Base-by-base conservation (phyloP, 2,329 filamentous ascomycete species). In the Alternaria infectoria region DNA sequence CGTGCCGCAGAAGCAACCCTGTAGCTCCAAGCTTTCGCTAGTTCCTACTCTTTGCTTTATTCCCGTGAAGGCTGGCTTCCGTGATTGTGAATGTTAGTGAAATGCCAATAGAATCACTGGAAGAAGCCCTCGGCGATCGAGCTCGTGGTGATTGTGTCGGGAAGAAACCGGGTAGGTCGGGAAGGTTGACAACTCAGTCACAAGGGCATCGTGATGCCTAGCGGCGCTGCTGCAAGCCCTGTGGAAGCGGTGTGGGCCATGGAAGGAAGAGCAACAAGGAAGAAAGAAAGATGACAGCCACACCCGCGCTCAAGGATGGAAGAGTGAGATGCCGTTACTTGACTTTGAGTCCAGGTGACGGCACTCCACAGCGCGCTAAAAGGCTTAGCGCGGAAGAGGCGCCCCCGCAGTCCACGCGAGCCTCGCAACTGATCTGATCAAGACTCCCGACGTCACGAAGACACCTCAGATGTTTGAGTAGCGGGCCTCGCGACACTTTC, bases 341-440 rank as follows among this genome's bases (percentile, higher is more conserved):
- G 15, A 46, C 59, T 60, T 57, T 62, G 26, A 59, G 40, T 26
- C 54, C 64, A 56, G 62, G 66, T 65, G 64, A 66, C 51, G 36
- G 64, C 50, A 52, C 55, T 23, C 32, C 43, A 43, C 51, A 63
- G 55, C n/a, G n/a, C 28, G 51, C 61, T 61, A 68, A 59, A 59
- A 63, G 36, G 64, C 55, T 66, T 66, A 57, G 66, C 61, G 46
- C 50, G 44, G 56, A 47, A 57, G 49, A 44, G 32, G 50, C 57
- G 36, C 40, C 21, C 44, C 51, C 57, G 26, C 57, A 54, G 50
- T 63, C 21, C 61, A 68, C 64, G 65, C 64, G 66, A 67, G 47
- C 62, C 59, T 56, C 45, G 54, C 66, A 50, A 61, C 59, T 69
- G 67, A 69, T 67, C 51, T 56, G 21, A 45, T 50, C 36, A 51